Evolutionary conservation across 306 rosid genomes (phyloP), one percentile per base, ranked within the genome.

Genomic region (Lupinus albus): DNA sequence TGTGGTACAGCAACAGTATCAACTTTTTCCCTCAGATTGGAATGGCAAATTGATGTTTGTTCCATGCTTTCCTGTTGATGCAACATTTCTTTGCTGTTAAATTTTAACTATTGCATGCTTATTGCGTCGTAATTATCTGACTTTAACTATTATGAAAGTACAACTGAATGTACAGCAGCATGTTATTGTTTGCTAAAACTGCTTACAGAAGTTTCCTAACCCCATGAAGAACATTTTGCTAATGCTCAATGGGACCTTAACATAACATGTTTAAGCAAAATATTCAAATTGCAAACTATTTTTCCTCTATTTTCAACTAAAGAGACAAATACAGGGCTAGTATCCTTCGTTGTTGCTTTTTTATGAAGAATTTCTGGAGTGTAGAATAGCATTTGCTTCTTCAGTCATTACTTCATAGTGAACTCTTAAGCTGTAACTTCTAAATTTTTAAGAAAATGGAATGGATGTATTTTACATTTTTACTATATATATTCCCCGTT

Each of bases 321-420:
- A 9, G 2, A 18, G 30, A 21, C 32, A 49, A 36, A 71, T 49
- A 11, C 52, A 20, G 55, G 28, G 51, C 50, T 52, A 14, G 4
- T 14, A 38, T 51, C 20, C 25, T 38, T 38, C 39, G 5, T 13
- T 52, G 4, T 16, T 21, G 2, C 0, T 7, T 21, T 32, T 25
- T 25, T 25, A 25, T 45, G 17, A 41, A 39, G 54, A 16, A 25
- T 57, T 39, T 5, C 36, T 52, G 14, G 64, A 14, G 38, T 16
- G 55, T 53, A 48, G 41, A 53, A 63, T 15, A 11, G 56, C 45
- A 45, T 38, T 52, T 33, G 41, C 5, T 50, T 71, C 48, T 13
- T 11, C 30, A 1, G 8, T 14, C 20, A 3, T 35, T 12, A 7
- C 64, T 50, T 54, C 46, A 25, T 30, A 44, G 46, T 73, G 55